Evolutionary conservation across 495 filamentous ascomycete genomes (phyloP), one percentile per base, ranked within the genome.

Genomic region (Xylaria intraflava): DNA sequence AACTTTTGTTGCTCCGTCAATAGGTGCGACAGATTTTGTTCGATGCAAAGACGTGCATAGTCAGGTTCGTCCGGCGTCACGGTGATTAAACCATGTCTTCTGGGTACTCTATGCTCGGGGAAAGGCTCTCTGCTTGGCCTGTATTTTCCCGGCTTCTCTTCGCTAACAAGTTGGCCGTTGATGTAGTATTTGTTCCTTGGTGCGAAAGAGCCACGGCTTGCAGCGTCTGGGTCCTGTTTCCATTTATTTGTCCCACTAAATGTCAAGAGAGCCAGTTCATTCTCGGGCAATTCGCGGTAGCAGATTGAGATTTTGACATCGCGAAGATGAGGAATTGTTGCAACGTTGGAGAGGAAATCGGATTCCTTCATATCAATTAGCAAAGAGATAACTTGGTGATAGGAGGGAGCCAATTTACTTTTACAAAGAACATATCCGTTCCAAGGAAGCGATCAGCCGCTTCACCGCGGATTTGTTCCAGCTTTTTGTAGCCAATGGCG

Each of bases 391-490:
- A 9, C 1, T 5, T 30, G n/a, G 17, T 33, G 23, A 5, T 0
- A 52, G 41, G 20, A 16, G 7, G 14, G n/a, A 30, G 29, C 9
- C 30, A 6, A 55, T 68, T 56, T 74, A 88, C 84, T 73, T 83
- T 86, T 60, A 91, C 78, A 76, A 88, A 89, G 66, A 91, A 91
- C 65, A 89, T 74, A 60, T 86, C 76, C 61, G 75, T 73, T 7
- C 71, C 69, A 48, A 70, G 61, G 61, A 82, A 82, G 56, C 72
- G 69, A 35, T 76, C 61, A 61, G 69, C 72, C 4, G 75, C 74
- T 30, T 73, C 65, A 22, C 62, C 67, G 20, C 72, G 69, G 22
- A 78, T 69, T 19, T 58, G 54, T 49, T 76, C 68, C 10, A 66
- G 65, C 23, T 50, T 58, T 36, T 52, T 63, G 44, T 72, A 72